These are phyloP conservation scores for Sindora glabra DNA, from an alignment of 306 rosid genomes.

Conservation along the genomic window DNA sequence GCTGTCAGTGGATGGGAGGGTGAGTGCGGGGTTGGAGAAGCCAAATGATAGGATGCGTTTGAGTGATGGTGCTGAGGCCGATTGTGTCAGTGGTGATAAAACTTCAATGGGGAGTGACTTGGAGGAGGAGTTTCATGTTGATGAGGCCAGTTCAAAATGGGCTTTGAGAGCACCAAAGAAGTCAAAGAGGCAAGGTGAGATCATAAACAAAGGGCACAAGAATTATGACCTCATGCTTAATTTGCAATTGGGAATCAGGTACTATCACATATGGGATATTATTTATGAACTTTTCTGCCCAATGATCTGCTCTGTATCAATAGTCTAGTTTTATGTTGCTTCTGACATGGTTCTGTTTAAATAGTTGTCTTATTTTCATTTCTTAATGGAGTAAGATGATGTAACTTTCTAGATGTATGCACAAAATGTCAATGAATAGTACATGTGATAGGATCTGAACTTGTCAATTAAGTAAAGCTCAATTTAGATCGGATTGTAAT, in stretches of 20 bases:
- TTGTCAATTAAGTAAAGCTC: too few species aligned
- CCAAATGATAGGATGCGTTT: slow-evolving; percentile 51
- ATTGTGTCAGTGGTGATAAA: not conserved
- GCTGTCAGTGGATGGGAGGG: slow-evolving; percentile 70
- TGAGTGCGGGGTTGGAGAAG: slow-evolving; percentile 47
- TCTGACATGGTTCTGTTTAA: not conserved
- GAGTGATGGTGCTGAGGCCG: slow-evolving; percentile 47
- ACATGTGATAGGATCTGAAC: too few species aligned
- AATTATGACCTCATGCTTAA: slow-evolving; percentile 89
- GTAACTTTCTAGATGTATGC: too few species aligned
- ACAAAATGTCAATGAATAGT: too few species aligned
- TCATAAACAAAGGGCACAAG: slow-evolving; percentile 73
- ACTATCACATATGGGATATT: not conserved
- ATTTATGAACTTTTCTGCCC: not conserved
- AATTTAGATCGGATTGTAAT: too few species aligned
- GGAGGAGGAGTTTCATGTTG: slow-evolving; percentile 39
- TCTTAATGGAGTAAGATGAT: too few species aligned
- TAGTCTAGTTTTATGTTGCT: not conserved
- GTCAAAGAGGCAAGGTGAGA: slow-evolving; percentile 75
- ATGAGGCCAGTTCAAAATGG: slow-evolving; percentile 7
- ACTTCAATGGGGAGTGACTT: slow-evolving; percentile 27
- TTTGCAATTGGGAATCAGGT: slow-evolving; percentile 92
- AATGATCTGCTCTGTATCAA: not conserved
- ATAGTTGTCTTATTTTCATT: too few species aligned
- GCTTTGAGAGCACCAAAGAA: slow-evolving; percentile 41